Evolutionary conservation across 2,329 filamentous ascomycete species (phyloP).

Genomic region (Acephala macrosclerotiorum): DNA sequence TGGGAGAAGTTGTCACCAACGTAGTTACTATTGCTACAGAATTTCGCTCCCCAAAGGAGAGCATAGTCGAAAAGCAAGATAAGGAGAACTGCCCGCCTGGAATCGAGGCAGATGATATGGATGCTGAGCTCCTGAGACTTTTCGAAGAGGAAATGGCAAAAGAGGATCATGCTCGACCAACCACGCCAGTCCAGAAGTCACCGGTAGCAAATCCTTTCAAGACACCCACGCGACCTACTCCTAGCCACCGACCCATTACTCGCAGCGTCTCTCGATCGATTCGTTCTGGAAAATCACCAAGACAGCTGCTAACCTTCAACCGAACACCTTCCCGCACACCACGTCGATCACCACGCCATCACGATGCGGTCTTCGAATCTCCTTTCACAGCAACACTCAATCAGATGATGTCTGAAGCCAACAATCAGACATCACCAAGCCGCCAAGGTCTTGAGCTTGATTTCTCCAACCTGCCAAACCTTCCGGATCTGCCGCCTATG

Average conservation of each 20-base stretch:
- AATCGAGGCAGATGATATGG: slow-evolving; percentile 32
- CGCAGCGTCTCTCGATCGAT: slow-evolving; percentile 41
- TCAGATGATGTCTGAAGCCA: slow-evolving; percentile 41
- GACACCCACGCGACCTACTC: slow-evolving; percentile 44
- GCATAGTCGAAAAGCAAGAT: slow-evolving; percentile 32
- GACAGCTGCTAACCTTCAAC: slow-evolving; percentile 35
- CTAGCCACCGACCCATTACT: slow-evolving; percentile 43
- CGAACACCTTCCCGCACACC: slow-evolving; percentile 41
- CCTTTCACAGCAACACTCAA: slow-evolving; percentile 46
- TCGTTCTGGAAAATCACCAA: slow-evolving; percentile 40
- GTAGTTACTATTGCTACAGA: slow-evolving; percentile 54
- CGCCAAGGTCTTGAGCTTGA: slow-evolving; percentile 38
- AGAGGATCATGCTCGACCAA: slow-evolving; percentile 34
- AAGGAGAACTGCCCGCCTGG: slow-evolving; percentile 42
- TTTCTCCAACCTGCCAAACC: slow-evolving; percentile 43
- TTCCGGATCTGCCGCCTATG: slow-evolving; percentile 39
- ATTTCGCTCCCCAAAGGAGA: slow-evolving; percentile 41
- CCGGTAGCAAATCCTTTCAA: slow-evolving; percentile 41
- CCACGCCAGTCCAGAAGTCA: slow-evolving; percentile 38
- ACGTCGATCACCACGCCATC: slow-evolving; percentile 40
- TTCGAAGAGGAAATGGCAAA: slow-evolving; percentile 43
- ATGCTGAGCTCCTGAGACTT: slow-evolving; percentile 42
- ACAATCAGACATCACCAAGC: slow-evolving; percentile 39
- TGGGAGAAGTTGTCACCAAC: slow-evolving; percentile 65
- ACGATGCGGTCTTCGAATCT: slow-evolving; percentile 42